Evolutionary conservation across 208 protist species (phyloP), one percentile per base, ranked within the genome.

Genomic region (Strigomonas galati): DNA sequence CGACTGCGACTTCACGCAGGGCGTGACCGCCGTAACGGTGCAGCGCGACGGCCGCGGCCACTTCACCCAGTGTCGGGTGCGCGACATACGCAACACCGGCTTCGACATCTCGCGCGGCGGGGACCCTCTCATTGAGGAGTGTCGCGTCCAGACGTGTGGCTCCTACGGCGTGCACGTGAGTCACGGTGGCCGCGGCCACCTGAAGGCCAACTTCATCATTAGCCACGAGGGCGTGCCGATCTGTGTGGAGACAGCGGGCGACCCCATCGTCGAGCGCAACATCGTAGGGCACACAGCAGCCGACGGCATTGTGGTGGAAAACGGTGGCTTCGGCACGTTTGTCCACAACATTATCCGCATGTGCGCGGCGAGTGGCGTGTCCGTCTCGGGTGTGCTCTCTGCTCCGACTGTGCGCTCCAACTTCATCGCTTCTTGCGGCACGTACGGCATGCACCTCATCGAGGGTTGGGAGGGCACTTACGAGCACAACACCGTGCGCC

Each of bases 401-500:
- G 63, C 55, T 7, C 79, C 79, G 0, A 64, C 71, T 14, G 12
- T 84, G 1, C 66, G 74, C 2, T 60, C 35, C 59, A 84, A 84
- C 64, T 65, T 61, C 30, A 69, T 84, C 40, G 27, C 46, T 1
- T 28, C 58, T 1, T 84, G 79, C 58, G 64, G 67, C 21, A n/a
- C 31, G 12, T 67, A 27, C 15, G 79, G 74, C 6, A 15, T 84
- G 19, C 61, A 56, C 6, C 6, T 84, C 59, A 52, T 46, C 21
- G 64, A 66, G 23, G 67, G 65, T 26, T 27, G 15, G 14, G 46
- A 48, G 44, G 71, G 74, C 21, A 64, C 60, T n/a, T 77, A 78
- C 65, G 79, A 84, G 61, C 64, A 76, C 53, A 84, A 84, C 68
- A 64, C 61, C 52, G 35, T 84, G 53, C n/a, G 44, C 17, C 30